Evolutionary conservation across 805 yeast species (phyloP), one percentile per base, ranked within the genome.

Genomic region (Ogataea glucozyma): DNA sequence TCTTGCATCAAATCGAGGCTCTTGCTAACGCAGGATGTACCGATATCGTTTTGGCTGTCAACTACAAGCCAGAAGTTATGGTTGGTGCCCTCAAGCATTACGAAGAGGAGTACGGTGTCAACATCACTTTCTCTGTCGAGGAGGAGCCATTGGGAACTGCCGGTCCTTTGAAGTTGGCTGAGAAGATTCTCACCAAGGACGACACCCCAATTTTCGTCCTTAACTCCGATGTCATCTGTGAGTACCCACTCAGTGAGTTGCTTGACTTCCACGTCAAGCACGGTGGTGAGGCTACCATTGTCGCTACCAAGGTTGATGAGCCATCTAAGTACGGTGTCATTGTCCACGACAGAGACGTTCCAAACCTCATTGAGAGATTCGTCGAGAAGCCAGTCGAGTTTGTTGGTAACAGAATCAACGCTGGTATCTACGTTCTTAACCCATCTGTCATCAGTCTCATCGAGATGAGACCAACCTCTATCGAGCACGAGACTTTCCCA

Each of bases 401-500:
- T 61, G 99, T 93, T 53, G 99, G 99, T 74, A 93, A 93, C 86
- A 88, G 99, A 79, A 93, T 93, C 68, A 93, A 93, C 67, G 99
- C 99, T 50, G 99, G 99, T 80, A 79, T 93, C 70, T 93, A 93
- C 78, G 90, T 93, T 65, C 78, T 93, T 68, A 93, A 91, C 85
- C 99, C 99, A 58, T 82, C 87, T 54, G 99, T 93, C 57, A 87
- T 93, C 62, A 98, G 91, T 70, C 76, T 89, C 65, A 93, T 93
- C 65, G 98, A 93, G 66, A 79, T 91, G 81, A 89, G 90, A 71
- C 99, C 99, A 70, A 93, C 99, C 58, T 91, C 98, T 40, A 93
- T 93, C 61, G 99, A 93, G 79, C 90, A 90, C 84, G 99, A 93
- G 79, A 90, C 97, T 58, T 93, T 93, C 97, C 99, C 99, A 62